A percentile compares a stretch with the other conserved stretches of the same genome.
Evolutionary conservation across 495 filamentous ascomycete genomes (phyloP).

Genomic region (Aspergillus bridgeri): DNA sequence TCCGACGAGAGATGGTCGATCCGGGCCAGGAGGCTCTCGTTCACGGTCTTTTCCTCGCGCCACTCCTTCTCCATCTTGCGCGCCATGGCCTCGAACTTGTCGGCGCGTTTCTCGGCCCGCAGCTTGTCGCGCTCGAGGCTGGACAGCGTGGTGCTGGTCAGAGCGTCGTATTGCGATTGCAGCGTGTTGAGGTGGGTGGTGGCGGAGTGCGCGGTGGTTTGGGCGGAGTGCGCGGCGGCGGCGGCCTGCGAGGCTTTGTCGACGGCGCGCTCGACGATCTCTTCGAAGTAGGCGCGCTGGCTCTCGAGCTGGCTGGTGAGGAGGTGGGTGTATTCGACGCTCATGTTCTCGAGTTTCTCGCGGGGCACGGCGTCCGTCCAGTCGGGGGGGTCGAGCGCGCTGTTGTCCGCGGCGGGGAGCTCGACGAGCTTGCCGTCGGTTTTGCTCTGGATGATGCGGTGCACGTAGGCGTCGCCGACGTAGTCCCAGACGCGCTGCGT

Average conservation of each 20-base stretch:
- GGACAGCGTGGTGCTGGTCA: constrained; percentile 58
- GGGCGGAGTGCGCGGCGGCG: constrained; percentile 60
- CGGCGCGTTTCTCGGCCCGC: constrained; percentile 62
- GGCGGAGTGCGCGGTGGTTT: constrained; percentile 49
- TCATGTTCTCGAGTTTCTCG: constrained; percentile 89
- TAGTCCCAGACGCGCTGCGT: constrained; percentile 99
- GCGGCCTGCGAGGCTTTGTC: constrained; percentile 83
- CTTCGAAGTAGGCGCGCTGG: constrained; percentile 92
- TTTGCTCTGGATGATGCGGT: constrained; percentile 89
- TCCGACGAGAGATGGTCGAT: constrained; percentile 64
- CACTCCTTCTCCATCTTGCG: constrained; percentile 71
- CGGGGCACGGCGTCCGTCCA: constrained; percentile 73
- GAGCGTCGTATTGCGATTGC: constrained; percentile 49
- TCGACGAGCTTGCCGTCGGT: constrained; percentile 85
- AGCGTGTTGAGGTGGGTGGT: constrained; percentile 51
- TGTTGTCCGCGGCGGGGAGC: constrained; percentile 55
- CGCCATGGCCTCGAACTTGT: constrained; percentile 71
- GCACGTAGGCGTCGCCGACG: constrained; percentile 88
- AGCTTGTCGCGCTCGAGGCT: constrained; percentile 65
- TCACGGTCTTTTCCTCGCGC: constrained; percentile 85
- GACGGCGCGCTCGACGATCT: constrained; percentile 82
- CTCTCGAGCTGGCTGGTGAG: constrained; percentile 87
- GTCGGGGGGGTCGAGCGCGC: constrained; percentile 41
- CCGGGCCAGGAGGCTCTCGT: constrained; percentile 69
- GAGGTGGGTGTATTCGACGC: constrained; percentile 89